Evolutionary conservation across 2,329 filamentous ascomycete genomes (phyloP).

Genomic region (Trichothecium sympodiale): DNA sequence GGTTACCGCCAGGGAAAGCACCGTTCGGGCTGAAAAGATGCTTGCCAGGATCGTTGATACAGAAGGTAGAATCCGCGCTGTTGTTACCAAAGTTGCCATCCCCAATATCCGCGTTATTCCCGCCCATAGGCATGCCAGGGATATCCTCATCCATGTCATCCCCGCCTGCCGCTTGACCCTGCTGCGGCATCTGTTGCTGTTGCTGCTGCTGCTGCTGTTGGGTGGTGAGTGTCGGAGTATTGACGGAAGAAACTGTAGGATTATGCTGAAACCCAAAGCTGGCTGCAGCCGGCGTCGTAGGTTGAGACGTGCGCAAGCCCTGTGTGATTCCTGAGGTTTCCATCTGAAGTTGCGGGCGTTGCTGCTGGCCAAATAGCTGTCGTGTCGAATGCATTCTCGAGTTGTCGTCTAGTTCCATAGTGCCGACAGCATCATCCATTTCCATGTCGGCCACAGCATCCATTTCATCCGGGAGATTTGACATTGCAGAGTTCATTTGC

Average conservation of each 20-base stretch:
- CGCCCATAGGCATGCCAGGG: constrained; percentile 50
- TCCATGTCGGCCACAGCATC: constrained; percentile 92
- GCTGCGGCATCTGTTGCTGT: constrained; percentile 36
- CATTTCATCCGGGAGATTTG: constrained; percentile 48
- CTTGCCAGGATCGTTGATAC: constrained; percentile 91
- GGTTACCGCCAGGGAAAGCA: constrained; percentile 49
- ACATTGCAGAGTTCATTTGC: constrained; percentile 29
- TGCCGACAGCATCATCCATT: constrained; percentile 72
- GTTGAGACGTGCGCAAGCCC: constrained; percentile 74
- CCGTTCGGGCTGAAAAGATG: constrained; percentile 80
- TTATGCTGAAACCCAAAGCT: constrained; percentile 80
- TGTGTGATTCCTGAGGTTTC: constrained; percentile 67
- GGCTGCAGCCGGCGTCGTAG: constrained; percentile 69
- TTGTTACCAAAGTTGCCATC: constrained; percentile 40
- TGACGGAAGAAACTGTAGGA: constrained; percentile 92
- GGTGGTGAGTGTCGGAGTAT: constrained; percentile 81
- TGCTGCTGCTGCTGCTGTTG: constrained; percentile 58
- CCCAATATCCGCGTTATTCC: constrained; percentile 43
- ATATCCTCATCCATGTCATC: constrained; percentile 65
- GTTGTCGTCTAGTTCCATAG: constrained; percentile 52
- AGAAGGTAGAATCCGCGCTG: constrained; percentile 35
- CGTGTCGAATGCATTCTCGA: constrained; percentile 59
- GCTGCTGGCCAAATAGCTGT: constrained; percentile 55
- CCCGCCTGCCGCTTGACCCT: constrained; percentile 36
- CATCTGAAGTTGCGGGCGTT: constrained; percentile 64